Evolutionary conservation across 1,284 basidiomycete genomes (phyloP), one percentile per base, ranked within the genome.

Genomic region (Pholiota adiposa): DNA sequence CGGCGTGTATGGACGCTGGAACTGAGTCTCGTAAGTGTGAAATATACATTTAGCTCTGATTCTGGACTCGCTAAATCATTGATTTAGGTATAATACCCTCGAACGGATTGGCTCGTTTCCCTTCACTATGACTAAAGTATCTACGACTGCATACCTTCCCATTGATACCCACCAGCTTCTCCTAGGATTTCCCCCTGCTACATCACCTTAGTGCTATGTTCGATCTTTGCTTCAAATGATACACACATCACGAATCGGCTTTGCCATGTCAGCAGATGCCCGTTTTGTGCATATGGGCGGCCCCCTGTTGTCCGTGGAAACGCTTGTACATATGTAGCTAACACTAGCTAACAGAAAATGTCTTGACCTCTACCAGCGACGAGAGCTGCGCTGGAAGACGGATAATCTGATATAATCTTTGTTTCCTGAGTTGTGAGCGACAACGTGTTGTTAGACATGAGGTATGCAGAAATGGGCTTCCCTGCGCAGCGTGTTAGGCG

Each of bases 1-100:
- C 85, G 97, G 61, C 82, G 97, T 59, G 96, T 99, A n/a, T 99
- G 97, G 97, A 99, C 97, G 5, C 80, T 99, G 56, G 97, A 99
- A 79, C 83, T 98, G 64, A 96, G 94, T 75, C 78, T 98, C 82
- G 94, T 97, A 69, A 68, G 92, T 86, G 21, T 51, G 31, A n/a
- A n/a, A 55, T 16, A 11, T 53, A 53, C 41, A 41, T 56, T 51
- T n/a, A n/a, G n/a, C n/a, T 43, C 56, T 29, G 23, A 52, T 23
- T 7, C 19, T 25, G n/a, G n/a, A n/a, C 25, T 40, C 27, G 46
- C 25, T 25, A 11, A 41, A 14, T 49, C 25, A 49, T 53, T 31
- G 21, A 18, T 59, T 41, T 56, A 66, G 66, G 66, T 67, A 54
- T 67, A 59, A 67, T 51, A 38, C 33, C 21, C 44, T 49, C 46